Evolutionary conservation across 139 green algal genomes (phyloP).

Genomic region (Desmodesmus armatus): DNA sequence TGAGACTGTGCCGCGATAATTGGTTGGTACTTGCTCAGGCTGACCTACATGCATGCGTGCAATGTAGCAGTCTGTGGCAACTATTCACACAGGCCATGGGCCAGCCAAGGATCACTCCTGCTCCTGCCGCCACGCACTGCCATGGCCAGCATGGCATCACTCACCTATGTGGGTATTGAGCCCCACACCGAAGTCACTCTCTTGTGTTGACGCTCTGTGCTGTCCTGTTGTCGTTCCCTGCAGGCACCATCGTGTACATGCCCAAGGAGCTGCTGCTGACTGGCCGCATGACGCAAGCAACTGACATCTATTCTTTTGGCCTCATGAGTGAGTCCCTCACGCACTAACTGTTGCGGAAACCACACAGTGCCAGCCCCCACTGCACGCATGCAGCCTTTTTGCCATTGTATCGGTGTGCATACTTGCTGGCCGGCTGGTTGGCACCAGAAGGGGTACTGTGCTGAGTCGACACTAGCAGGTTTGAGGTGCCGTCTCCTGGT

Average conservation of each 20-base stretch:
- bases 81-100: no score
- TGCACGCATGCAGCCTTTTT: background rate
- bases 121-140: no score
- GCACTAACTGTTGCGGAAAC: background rate
- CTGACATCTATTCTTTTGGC: constrained; percentile 65
- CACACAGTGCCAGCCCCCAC: background rate
- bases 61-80: no score
- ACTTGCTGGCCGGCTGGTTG: background rate
- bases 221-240: constrained; percentile 4
- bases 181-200: no score
- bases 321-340: constrained; percentile 48
- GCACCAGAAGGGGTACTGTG: background rate
- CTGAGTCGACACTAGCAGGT: constrained; percentile 39
- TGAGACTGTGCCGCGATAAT: no score
- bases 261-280: constrained; percentile 59
- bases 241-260: constrained; percentile 65
- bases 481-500: background rate
- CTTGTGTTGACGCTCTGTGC: background rate
- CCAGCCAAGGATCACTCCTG: no score
- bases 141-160: background rate
- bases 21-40: no score
- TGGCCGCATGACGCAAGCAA: constrained; percentile 45
- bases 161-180: background rate
- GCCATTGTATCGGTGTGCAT: background rate
- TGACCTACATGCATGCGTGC: no score